Base-by-base conservation (phyloP, 352 stramenopile genomes). In the Pythium brassicae region DNA sequence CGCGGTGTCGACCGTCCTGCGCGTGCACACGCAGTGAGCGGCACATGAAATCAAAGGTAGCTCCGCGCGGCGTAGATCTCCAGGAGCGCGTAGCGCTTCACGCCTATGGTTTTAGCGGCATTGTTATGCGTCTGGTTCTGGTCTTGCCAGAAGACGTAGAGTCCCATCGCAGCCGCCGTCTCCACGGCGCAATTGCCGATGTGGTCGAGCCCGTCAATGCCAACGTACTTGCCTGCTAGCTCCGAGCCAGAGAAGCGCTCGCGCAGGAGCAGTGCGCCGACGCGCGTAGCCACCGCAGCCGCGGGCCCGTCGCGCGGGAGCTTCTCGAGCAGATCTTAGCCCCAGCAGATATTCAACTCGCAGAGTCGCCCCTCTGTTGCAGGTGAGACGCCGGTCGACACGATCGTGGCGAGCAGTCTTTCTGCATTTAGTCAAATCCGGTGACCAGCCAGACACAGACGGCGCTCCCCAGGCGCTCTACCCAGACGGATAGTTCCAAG, bases 31-130 rank as follows among this genome's bases (percentile, higher is more conserved):
- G 89, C 95, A 43, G 96, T 98, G 59, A 98, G 87, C 19, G 95
- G 95, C 46, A 95, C 94, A 72, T 99, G 97, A 66, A 99, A 88
- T 22, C 78, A 89, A 55, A 98, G 84, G 67, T 98, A 97, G 78
- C 98, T 94, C 37, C 79, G 87, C 35, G 68, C 64, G 29, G 59
- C 53, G 61, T 89, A 93, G 34, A 93, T 59, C 25, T 89, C 72
- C 47, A 81, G 63, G 37, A 93, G 69, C 12, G 72, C 72, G 3
- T 76, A 62, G 42, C 72, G 69, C 58, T 85, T 87, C 50, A 91
- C 75, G 25, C 81, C 80, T 66, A 89, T 74, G 48, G 72, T 52
- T 40, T 74, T 72, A 0, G 80, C 81, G 14, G 70, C 68, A 53
- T 89, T 78, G 26, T n/a, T n/a, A n/a, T 89, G 76, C 44, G 74